Conservation (phyloP, 2,329 filamentous ascomycete species). For the Plenodomus biglobosus region DNA sequence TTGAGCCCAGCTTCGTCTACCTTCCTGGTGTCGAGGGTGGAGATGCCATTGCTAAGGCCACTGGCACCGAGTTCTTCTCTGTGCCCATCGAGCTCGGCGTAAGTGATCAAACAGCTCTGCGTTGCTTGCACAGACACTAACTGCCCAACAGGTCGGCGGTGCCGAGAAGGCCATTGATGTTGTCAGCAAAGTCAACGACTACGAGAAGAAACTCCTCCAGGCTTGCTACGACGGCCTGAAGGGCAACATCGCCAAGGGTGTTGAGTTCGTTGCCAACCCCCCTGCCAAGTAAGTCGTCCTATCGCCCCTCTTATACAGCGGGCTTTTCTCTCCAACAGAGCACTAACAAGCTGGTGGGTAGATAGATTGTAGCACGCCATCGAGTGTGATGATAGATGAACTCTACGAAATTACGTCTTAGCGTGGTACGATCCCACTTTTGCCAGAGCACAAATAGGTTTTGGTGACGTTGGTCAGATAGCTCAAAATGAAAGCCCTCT, state of each 20-base stretch:
- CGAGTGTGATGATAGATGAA: slow-evolving; percentile 14
- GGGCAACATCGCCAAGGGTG: slow-evolving; percentile 92
- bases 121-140: slow-evolving; percentile 14
- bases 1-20: slow-evolving; percentile 96
- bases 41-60: slow-evolving; percentile 79
- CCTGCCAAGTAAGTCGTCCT: slow-evolving; percentile 50
- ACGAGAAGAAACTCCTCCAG: slow-evolving; percentile 85
- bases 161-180: slow-evolving; percentile 84
- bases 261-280: slow-evolving; percentile 85
- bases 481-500: slow-evolving; percentile 1
- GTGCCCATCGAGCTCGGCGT: slow-evolving; percentile 94
- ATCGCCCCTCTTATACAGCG: not conserved
- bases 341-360: slow-evolving; percentile 2
- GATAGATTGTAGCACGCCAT: slow-evolving; percentile 22
- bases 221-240: slow-evolving; percentile 76
- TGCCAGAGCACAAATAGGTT: not conserved
- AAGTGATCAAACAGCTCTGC: slow-evolving; percentile 51
- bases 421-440: not conserved
- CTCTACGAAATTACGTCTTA: slow-evolving; percentile 11
- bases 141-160: slow-evolving; percentile 66
- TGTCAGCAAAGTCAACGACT: slow-evolving; percentile 72
- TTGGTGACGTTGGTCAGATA: not conserved
- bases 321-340: not conserved
- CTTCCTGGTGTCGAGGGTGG: slow-evolving; percentile 87
- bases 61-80: slow-evolving; percentile 89